Base-by-base conservation (phyloP, 192 early-diverging fungal species). In the Mortierella hygrophila region DNA sequence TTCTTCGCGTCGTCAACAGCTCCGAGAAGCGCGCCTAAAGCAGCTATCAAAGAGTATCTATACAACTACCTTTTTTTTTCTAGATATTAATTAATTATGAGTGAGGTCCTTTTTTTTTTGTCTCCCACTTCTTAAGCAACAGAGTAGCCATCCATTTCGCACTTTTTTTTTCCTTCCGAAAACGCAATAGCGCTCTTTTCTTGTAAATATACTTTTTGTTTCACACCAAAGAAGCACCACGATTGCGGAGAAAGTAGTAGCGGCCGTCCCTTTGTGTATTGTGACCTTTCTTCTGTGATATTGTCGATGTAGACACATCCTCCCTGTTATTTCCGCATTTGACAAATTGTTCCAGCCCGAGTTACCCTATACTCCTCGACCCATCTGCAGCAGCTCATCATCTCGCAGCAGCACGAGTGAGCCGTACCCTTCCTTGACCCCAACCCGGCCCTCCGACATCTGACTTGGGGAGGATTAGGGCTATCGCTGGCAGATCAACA, bases 1-100 rank as follows among this genome's bases (percentile, higher is more conserved):
- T 95, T 72, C 80, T 93, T 77, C 92, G 91, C 21, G 76, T 92
- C 18, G 93, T 93, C 42, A 80, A 70, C 78, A 80, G n/a, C 47
- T 85, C 83, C 41, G 83, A 85, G 70, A 85, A 78, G 75, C 83
- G 83, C n/a, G 74, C 54, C 16, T 84, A 76, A 79, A 46, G 44
- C 44, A 46, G 55, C n/a, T 26, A 29, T 29, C 44, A 15, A 46
- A 13, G 60, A n/a, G 8, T 65, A 26, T 32, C 29, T 65, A 15
- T 15, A 65, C 60, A 35, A 29, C 49, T 20, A 15, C 26, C 60
- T 32, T 32, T 65, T 60, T 60, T 60, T 15, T 65, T 65, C 29
- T 65, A 65, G 29, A 65, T 65, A 65, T 65, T 65, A 26, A 65
- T 65, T 65, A 65, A 65, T 65, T 65, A 65, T 21, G 49, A 26